Evolutionary conservation across 257 asterid genomes (phyloP).

Genomic region (Solanum chiquidenum): DNA sequence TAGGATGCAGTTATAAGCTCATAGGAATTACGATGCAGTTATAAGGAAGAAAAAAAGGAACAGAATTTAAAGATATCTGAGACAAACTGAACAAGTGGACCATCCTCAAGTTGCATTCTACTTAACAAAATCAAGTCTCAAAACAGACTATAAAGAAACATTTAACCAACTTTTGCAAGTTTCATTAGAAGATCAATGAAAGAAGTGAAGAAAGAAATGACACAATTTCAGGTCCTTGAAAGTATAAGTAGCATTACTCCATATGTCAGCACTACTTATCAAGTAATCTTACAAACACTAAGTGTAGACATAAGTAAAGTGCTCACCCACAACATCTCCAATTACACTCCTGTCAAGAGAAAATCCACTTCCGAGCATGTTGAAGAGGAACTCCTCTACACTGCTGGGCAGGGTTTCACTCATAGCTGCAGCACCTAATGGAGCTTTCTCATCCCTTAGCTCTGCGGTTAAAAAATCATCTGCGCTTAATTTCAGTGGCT

Average conservation of each 20-base stretch:
- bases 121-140: not conserved
- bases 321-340: conserved; percentile 60
- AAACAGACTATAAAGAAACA: not conserved
- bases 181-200: not conserved
- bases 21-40: not conserved
- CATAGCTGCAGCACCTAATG: conserved; percentile 4
- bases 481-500: conserved; percentile 46
- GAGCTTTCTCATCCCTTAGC: conserved; percentile 48
- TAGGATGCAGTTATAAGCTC: not conserved
- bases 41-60: not conserved
- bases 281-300: not conserved
- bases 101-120: not conserved
- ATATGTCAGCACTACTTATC: not conserved
- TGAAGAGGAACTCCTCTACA: conserved; percentile 45
- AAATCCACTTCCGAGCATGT: conserved; percentile 77
- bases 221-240: not conserved
- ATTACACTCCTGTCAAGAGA: conserved; percentile 46
- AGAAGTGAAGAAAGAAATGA: not conserved
- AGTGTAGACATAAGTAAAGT: not conserved
- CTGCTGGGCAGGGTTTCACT: conserved; percentile 32
- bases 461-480: conserved; percentile 42
- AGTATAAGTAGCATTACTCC: not conserved
- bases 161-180: not conserved
- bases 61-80: not conserved
- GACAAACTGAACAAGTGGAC: not conserved